Evolutionary conservation across 257 asterid genomes (phyloP).

Genomic region (Fraxinus cuspidata): DNA sequence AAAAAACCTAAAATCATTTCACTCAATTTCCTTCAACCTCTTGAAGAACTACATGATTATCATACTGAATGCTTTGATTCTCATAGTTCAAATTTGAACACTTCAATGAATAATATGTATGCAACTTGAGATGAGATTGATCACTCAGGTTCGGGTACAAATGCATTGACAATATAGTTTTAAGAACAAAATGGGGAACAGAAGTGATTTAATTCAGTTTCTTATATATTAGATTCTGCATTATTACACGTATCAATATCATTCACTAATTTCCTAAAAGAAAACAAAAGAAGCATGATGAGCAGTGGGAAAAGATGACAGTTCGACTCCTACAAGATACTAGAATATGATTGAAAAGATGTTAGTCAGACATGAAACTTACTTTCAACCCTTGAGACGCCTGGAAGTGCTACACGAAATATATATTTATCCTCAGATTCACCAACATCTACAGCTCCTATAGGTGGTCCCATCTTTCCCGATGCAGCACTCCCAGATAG

Average conservation of each 20-base stretch:
- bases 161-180: not conserved
- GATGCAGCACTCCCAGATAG: conserved; percentile 45
- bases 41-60: not conserved
- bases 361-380: conserved; percentile 24
- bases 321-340: not conserved
- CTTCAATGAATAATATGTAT: too few species aligned
- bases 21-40: not conserved
- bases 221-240: not conserved
- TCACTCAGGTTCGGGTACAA: not conserved
- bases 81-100: not conserved
- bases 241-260: not conserved
- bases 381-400: conserved; percentile 44
- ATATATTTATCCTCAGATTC: conserved; percentile 43
- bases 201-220: not conserved
- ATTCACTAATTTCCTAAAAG: not conserved
- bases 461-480: conserved; percentile 41
- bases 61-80: not conserved
- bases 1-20: not conserved
- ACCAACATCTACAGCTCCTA: conserved; percentile 45
- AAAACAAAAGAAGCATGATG: not conserved
- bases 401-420: conserved; percentile 53
- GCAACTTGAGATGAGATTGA: not conserved
- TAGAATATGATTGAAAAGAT: not conserved
- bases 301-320: not conserved
- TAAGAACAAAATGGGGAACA: not conserved